A percentile compares a stretch with the other conserved stretches of the same genome.
Evolutionary conservation across 768 basidiomycete genomes (phyloP).

Genomic region (Lactarius evosmus): DNA sequence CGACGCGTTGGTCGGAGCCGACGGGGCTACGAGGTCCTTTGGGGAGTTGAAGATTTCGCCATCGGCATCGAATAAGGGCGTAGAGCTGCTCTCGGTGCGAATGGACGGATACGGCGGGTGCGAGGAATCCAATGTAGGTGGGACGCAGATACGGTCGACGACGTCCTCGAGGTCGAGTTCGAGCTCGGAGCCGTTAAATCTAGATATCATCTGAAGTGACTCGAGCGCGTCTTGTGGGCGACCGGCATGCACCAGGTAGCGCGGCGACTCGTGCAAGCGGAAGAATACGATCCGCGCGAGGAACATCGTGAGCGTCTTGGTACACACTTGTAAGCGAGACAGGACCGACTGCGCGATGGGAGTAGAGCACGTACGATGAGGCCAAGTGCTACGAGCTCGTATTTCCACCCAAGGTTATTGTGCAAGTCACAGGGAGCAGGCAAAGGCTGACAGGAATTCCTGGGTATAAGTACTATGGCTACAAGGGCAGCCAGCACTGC

Average conservation of each 20-base stretch:
- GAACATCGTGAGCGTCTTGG: conserved; percentile 84
- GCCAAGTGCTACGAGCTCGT: conserved; percentile 74
- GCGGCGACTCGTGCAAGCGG: conserved; percentile 89
- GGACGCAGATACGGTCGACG: conserved; percentile 38
- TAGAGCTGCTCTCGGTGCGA: not conserved
- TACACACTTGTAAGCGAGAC: not conserved
- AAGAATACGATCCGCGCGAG: conserved; percentile 85
- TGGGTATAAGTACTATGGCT: conserved; percentile 75
- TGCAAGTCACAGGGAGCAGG: conserved; percentile 59
- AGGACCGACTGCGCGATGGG: not conserved
- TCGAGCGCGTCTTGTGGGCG: conserved; percentile 81
- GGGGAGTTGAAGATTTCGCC: not conserved
- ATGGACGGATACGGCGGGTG: not conserved
- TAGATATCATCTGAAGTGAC: conserved; percentile 78
- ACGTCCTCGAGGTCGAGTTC: conserved; percentile 72
- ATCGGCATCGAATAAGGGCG: conserved; percentile 10
- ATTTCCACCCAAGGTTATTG: conserved; percentile 88
- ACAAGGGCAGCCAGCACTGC: conserved; percentile 82
- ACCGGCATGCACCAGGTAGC: conserved; percentile 88
- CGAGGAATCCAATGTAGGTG: not conserved
- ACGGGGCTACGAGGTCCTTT: not conserved
- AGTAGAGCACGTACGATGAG: conserved; percentile 60
- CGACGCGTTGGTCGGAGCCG: not conserved
- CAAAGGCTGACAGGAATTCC: conserved; percentile 57
- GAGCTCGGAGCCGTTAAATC: conserved; percentile 77